phyloP scores from a whole-genome alignment of 371 early-diverging fungal genomes.

The Mucor piriformis region DNA sequence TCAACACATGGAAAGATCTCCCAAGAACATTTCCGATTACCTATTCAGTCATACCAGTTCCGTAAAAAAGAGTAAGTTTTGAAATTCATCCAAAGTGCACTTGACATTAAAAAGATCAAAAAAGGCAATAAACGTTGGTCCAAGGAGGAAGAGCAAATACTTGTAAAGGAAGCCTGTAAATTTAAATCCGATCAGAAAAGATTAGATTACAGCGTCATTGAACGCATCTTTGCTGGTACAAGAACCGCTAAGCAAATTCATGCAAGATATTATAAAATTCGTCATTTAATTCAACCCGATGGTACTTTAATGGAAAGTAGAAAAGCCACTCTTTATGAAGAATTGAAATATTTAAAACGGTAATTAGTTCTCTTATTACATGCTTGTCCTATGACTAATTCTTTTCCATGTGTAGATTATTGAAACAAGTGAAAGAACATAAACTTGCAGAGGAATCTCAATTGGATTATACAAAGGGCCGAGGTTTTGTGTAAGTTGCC shows the following conservation, averaged over 20 bases:
- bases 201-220: not conserved
- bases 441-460: conserved; percentile 26
- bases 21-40: conserved; percentile 16
- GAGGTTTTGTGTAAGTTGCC: conserved; percentile 17
- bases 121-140: conserved; percentile 7
- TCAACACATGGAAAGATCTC: conserved; percentile 7
- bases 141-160: conserved; percentile 5
- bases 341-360: conserved; percentile 17
- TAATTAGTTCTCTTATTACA: not conserved
- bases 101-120: not conserved
- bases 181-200: not conserved
- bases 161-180: conserved; percentile 3
- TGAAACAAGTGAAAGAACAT: conserved; percentile 15
- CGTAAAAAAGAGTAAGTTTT: conserved; percentile 1
- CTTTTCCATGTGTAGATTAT: not conserved
- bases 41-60: not conserved
- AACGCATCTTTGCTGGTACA: not conserved
- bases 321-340: conserved; percentile 9
- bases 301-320: conserved; percentile 7
- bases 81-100: not conserved
- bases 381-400: not conserved
- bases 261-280: conserved; percentile 6
- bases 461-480: conserved; percentile 11
- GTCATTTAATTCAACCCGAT: conserved; percentile 15
- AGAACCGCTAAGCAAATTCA: conserved; percentile 10